phyloP scores from a whole-genome alignment of 1,284 basidiomycete genomes.

The Apiotrichum montevideense region DNA sequence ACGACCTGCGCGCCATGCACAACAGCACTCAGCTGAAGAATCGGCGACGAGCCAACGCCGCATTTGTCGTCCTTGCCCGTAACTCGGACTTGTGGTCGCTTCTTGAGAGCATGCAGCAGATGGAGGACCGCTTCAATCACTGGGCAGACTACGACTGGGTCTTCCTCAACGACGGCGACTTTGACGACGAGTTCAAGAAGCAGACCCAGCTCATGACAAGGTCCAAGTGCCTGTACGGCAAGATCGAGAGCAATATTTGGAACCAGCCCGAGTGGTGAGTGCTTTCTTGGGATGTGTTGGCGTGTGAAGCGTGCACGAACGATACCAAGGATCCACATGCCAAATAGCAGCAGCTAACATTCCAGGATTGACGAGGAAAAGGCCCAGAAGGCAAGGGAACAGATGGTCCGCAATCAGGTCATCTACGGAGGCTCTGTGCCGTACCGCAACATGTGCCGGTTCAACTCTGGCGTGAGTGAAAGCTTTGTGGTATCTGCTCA shows the following conservation, averaged over 20 bases:
- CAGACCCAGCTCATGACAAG: constrained; percentile 62
- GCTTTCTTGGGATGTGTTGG: not conserved
- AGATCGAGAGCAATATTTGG: constrained; percentile 78
- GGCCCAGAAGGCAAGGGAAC: constrained; percentile 58
- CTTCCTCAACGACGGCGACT: constrained; percentile 73
- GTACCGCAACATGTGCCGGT: constrained; percentile 72
- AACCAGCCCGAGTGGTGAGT: constrained; percentile 63
- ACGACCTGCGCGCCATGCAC: not conserved
- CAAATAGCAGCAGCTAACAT: not conserved
- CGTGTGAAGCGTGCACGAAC: not conserved
- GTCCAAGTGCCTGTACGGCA: constrained; percentile 67
- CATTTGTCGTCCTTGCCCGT: constrained; percentile 72
- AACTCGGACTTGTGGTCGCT: constrained; percentile 72
- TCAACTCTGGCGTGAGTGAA: constrained; percentile 74
- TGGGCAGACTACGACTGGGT: constrained; percentile 79
- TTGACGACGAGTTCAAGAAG: constrained; percentile 70
- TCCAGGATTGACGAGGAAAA: constrained; percentile 61
- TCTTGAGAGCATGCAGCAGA: constrained; percentile 50
- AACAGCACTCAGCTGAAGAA: not conserved
- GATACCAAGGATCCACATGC: not conserved
- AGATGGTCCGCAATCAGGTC: constrained; percentile 69
- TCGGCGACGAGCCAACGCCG: constrained; percentile 60
- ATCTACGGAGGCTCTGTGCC: constrained; percentile 74
- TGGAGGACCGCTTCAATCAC: constrained; percentile 60
- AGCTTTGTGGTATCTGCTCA: not conserved